Base-by-base conservation (phyloP, 371 early-diverging fungal genomes). In the Massospora cicadina region DNA sequence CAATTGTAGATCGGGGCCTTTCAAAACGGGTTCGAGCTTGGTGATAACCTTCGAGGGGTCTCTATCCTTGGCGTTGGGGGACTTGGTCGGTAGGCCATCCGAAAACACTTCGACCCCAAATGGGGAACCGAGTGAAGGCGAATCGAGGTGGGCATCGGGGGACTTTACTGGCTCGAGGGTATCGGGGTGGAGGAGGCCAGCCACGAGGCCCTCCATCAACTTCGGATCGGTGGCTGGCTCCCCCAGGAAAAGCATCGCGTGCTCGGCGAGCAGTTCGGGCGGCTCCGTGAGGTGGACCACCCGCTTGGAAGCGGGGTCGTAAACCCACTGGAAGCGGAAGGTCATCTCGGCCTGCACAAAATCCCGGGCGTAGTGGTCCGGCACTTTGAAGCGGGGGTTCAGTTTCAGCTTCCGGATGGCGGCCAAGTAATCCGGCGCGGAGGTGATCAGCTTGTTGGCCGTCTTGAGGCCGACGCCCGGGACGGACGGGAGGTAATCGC, bases 401-500 rank as follows among this genome's bases (percentile, higher is more conserved):
- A 60, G 55, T 31, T 74, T 60, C 71, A 76, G 69, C 26, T 65
- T n/a, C n/a, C 57, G 32, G 1, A 75, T 56, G 24, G 66, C 68
- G 43, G 67, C 28, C 75, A 0, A 72, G 70, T 10, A 77, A 71
- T 17, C 76, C 69, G 65, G 77, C 71, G 54, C 75, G 71, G 55
- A 23, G 25, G 75, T 70, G 1, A 92, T 66, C 21, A 82, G 77
- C 24, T 80, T 79, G 66, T 86, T 72, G 0, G 98, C 93, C 29
- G 79, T 90, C 69, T 87, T 88, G 43, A 98, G 69, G 0, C 98
- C 98, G 55, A 99, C 80, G 1, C 93, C 90, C 2, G 81, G 84
- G 2, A 92, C 77, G 0, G 86, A 87, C 0, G 84, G 79, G 23
- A 93, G 71, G 68, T 99, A 99, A 69, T 99, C 99, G 72, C 99